A percentile compares a stretch with the other conserved stretches of the same genome.
These are phyloP conservation scores for Pestalotiopsis sp. DNA, from an alignment of 2,329 filamentous ascomycete genomes.

Conservation along the genomic window DNA sequence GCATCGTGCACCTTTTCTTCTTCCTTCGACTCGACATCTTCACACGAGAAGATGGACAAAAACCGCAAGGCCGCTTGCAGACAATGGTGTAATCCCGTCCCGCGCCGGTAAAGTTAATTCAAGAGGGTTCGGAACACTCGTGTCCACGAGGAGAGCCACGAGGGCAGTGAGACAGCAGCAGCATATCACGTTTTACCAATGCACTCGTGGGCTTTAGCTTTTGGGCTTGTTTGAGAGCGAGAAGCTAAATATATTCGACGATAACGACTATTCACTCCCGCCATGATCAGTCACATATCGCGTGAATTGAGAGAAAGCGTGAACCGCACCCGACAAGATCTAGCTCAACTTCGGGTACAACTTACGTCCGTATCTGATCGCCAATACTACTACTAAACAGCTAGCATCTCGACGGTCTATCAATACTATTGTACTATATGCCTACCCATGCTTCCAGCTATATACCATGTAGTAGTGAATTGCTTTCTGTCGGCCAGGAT, in stretches of 20 bases:
- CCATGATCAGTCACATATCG: not conserved
- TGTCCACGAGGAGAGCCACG: not conserved
- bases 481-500: too few relatives aligned
- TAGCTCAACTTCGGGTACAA: not conserved
- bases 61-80: not conserved
- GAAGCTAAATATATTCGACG: not conserved
- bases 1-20: not conserved
- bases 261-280: not conserved
- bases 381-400: not conserved
- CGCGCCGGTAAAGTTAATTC: not conserved
- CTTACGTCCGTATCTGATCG: conserved; percentile 7
- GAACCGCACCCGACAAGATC: not conserved
- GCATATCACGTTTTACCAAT: not conserved
- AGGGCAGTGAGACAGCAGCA: not conserved
- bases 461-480: not conserved
- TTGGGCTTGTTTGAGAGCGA: not conserved
- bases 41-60: not conserved
- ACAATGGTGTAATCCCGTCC: not conserved
- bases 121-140: not conserved
- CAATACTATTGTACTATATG: not conserved
- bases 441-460: not conserved
- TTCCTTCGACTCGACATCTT: not conserved
- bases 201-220: not conserved
- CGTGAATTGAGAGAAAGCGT: not conserved
- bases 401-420: conserved; percentile 19